Conservation (phyloP, 495 filamentous ascomycete species). For the Podospora appendiculata region DNA sequence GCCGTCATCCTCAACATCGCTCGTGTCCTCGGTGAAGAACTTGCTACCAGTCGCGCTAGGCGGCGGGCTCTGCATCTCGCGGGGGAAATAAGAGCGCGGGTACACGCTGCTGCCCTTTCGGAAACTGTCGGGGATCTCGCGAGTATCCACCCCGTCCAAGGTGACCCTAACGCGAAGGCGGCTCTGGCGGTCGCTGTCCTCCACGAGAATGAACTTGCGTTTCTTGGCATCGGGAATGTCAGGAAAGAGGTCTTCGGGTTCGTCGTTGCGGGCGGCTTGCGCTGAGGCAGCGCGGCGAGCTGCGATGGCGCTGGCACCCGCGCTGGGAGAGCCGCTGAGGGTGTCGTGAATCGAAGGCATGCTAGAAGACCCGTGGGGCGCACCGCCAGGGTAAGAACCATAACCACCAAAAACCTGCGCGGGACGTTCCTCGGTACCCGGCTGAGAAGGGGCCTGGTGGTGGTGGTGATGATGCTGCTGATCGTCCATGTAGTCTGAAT, state of each 20-base stretch:
- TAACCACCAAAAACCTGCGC: conserved; percentile 75
- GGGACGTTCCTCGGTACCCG: conserved; percentile 56
- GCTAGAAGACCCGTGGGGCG: conserved; percentile 49
- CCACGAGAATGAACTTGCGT: conserved; percentile 92
- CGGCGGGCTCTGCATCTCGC: conserved; percentile 76
- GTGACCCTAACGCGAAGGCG: conserved; percentile 82
- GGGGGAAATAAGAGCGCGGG: conserved; percentile 80
- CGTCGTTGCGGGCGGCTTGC: conserved; percentile 29
- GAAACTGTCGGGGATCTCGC: conserved; percentile 91
- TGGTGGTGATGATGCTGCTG: conserved; percentile 56
- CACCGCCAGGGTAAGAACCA: conserved; percentile 48
- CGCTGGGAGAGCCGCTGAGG: conserved; percentile 46
- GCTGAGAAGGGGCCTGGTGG: conserved; percentile 32
- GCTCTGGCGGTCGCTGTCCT: conserved; percentile 69
- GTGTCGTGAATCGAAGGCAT: conserved; percentile 66
- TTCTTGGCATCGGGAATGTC: conserved; percentile 80
- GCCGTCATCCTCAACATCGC: conserved; percentile 46
- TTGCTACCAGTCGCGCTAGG: conserved; percentile 53
- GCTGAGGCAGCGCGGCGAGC: conserved; percentile 11
- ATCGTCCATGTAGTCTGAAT: conserved; percentile 49
- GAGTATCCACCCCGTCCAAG: conserved; percentile 80
- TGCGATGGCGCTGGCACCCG: conserved; percentile 21
- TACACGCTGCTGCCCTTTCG: conserved; percentile 82
- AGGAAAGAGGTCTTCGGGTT: conserved; percentile 66
- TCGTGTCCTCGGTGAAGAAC: conserved; percentile 57